Conservation (phyloP, 2,329 filamentous ascomycete genomes). For the Fusarium mundagurra region DNA sequence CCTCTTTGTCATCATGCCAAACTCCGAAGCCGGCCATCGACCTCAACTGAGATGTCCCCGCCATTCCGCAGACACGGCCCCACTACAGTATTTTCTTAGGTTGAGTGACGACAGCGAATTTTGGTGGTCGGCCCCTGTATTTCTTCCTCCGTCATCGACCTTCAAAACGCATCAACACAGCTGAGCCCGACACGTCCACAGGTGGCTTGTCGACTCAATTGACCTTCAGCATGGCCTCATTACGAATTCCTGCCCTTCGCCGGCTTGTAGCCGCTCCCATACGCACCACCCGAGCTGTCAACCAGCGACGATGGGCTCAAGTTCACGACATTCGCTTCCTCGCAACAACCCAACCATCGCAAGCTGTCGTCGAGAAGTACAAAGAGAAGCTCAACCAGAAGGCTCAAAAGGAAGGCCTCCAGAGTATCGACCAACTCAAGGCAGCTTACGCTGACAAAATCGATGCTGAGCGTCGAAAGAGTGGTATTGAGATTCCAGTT, state of each 20-base stretch:
- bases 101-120: constrained; percentile 38
- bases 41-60: constrained; percentile 14
- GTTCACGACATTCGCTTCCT: constrained; percentile 93
- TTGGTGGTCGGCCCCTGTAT: constrained; percentile 24
- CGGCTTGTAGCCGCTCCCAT: constrained; percentile 51
- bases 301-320: constrained; percentile 87
- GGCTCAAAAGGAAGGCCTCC: constrained; percentile 76
- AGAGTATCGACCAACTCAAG: constrained; percentile 79
- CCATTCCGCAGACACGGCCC: constrained; percentile 19
- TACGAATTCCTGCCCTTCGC: constrained; percentile 60
- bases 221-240: constrained; percentile 56
- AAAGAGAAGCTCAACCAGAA: constrained; percentile 84
- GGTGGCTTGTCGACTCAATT: constrained; percentile 6
- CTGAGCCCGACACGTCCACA: constrained; percentile 7
- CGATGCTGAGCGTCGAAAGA: constrained; percentile 72
- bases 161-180: background rate
- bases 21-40: constrained; percentile 42
- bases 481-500: constrained; percentile 60
- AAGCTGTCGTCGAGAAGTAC: constrained; percentile 84
- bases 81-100: constrained; percentile 31
- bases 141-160: constrained; percentile 18
- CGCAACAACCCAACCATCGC: constrained; percentile 76
- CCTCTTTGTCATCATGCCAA: constrained; percentile 40
- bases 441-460: constrained; percentile 89
- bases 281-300: constrained; percentile 47